These are phyloP conservation scores for Diospyros kaki DNA, from an alignment of 148 eudicot species.

Conservation along the genomic window DNA sequence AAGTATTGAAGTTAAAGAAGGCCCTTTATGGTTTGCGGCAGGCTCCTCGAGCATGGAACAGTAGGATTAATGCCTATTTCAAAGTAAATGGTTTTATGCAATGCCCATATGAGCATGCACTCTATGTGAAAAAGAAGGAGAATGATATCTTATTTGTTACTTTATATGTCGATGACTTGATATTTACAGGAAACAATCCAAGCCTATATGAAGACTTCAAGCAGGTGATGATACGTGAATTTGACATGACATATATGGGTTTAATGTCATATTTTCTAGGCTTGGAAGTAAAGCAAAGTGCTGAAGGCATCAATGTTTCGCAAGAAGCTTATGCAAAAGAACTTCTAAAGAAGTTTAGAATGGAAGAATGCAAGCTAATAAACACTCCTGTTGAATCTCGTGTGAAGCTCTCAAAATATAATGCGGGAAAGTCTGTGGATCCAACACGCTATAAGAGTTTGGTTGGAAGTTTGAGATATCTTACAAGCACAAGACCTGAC, in stretches of 20 bases:
- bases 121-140: background rate
- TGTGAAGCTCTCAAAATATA: no score
- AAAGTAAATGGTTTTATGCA: no score
- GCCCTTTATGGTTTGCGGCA: background rate
- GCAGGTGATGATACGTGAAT: background rate
- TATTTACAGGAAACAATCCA: background rate
- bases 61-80: background rate
- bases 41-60: background rate
- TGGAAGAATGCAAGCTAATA: no score
- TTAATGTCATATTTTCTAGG: background rate
- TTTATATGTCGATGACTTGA: background rate
- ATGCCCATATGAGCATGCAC: background rate
- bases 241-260: background rate
- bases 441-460: background rate
- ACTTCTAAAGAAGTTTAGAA: no score
- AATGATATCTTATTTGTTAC: background rate
- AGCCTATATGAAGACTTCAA: background rate
- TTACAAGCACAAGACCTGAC: background rate
- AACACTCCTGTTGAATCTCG: no score
- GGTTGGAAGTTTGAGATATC: background rate
- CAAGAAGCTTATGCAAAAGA: no score
- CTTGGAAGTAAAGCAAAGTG: background rate
- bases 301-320: no score
- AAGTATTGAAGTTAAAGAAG: background rate
- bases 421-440: no score